Percentiles rank a stretch among this genome's conserved stretches.
phyloP scores from a whole-genome alignment of 176 grass and related monocot species.

The Bonia amplexicaulis region DNA sequence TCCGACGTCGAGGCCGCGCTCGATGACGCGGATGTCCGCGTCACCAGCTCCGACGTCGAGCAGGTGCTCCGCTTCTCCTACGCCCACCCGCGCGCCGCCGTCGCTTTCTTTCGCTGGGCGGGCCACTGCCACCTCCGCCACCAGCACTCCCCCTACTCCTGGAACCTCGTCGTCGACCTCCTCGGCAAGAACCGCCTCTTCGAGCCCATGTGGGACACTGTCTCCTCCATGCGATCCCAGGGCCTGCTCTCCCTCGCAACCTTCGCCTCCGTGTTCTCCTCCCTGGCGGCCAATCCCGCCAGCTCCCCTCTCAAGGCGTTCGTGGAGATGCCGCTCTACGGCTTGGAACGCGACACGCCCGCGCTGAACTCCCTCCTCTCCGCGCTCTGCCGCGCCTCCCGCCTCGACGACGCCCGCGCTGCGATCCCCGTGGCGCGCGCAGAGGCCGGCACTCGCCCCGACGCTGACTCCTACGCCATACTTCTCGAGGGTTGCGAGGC shows the following conservation, averaged over 20 bases:
- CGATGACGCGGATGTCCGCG: conserved; percentile 35
- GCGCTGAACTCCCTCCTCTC: conserved; percentile 77
- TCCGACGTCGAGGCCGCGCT: conserved; percentile 37
- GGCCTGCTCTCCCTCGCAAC: conserved; percentile 66
- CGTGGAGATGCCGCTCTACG: conserved; percentile 43
- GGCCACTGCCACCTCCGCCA: conserved; percentile 53
- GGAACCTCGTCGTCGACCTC: conserved; percentile 86
- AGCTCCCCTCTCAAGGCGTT: conserved; percentile 53
- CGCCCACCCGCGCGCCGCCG: conserved; percentile 49
- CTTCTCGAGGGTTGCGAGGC: conserved; percentile 82
- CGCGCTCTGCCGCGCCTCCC: conserved; percentile 67
- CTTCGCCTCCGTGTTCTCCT: conserved; percentile 79
- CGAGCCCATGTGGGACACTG: conserved; percentile 59
- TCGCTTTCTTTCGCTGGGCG: conserved; percentile 85
- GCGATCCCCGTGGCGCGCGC: conserved; percentile 32
- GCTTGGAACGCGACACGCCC: conserved; percentile 41
- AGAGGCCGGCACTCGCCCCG: conserved; percentile 23
- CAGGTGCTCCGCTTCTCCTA: conserved; percentile 72
- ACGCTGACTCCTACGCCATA: conserved; percentile 76
- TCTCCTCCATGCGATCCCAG: conserved; percentile 62
- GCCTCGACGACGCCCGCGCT: conserved; percentile 55
- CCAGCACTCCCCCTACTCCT: conserved; percentile 68
- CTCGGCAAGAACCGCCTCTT: conserved; percentile 81
- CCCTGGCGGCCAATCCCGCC: conserved; percentile 36
- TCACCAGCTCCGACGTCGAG: conserved; percentile 66